Conservation (phyloP, 768 basidiomycete genomes). For the Hygrocybe coccinea region DNA sequence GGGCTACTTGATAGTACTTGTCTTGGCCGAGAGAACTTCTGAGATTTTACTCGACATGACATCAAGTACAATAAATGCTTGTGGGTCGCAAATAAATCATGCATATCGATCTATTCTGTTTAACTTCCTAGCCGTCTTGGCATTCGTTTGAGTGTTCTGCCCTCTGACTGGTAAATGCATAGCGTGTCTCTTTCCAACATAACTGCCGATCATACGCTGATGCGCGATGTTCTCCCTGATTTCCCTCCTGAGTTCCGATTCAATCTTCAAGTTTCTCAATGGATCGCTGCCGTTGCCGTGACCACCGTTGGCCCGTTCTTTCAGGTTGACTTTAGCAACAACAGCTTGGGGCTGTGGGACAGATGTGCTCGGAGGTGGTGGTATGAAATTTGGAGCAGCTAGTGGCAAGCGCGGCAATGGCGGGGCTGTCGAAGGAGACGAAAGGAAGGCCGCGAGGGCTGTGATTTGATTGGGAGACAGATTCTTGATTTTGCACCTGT, state of each 20-base stretch:
- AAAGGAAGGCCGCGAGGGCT: constrained; percentile 88
- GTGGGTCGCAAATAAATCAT: constrained; percentile 4
- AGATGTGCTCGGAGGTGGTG: constrained; percentile 42
- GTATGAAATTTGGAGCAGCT: constrained; percentile 49
- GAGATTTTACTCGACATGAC: no score
- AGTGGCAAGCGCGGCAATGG: constrained; percentile 64
- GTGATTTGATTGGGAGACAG: constrained; percentile 86
- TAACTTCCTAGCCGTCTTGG: constrained; percentile 83
- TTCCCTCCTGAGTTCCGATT: constrained; percentile 77
- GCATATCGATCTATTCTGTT: constrained; percentile 71
- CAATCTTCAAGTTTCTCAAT: constrained; percentile 73
- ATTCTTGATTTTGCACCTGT: constrained; percentile 72
- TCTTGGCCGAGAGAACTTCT: no score
- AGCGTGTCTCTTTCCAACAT: constrained; percentile 88
- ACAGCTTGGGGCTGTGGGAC: constrained; percentile 37
- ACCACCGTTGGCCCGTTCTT: constrained; percentile 22
- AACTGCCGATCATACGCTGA: constrained; percentile 89
- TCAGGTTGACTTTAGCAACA: constrained; percentile 27
- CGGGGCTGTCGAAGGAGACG: constrained; percentile 75
- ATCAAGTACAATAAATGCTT: not conserved
- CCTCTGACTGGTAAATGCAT: constrained; percentile 93
- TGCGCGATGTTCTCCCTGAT: constrained; percentile 90
- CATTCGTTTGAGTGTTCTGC: constrained; percentile 88
- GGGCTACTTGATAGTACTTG: no score
- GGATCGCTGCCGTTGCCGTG: constrained; percentile 43